Percentiles rank a stretch among this genome's conserved stretches.
These are phyloP conservation scores for Eutrema heterophyllum DNA, from an alignment of 345 rosid species.

Conservation along the genomic window DNA sequence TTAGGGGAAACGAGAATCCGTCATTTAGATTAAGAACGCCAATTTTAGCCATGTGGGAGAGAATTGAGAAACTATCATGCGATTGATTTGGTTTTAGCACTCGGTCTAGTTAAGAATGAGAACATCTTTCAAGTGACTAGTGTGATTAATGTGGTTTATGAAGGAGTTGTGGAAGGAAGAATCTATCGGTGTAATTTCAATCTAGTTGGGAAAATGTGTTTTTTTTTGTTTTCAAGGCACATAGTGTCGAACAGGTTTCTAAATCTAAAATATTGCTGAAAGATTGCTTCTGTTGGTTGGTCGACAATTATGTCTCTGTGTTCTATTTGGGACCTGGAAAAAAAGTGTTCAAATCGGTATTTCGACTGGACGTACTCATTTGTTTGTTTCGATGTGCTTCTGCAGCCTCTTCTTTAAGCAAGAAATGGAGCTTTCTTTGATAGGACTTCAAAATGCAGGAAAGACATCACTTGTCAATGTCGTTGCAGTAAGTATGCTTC, in stretches of 20 bases:
- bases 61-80: not conserved
- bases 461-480: constrained; percentile 84
- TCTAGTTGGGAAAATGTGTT: not conserved
- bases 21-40: not conserved
- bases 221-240: not conserved
- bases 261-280: not conserved
- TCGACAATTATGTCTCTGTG: not conserved
- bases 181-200: not conserved
- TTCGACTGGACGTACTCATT: not conserved
- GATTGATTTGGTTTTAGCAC: not conserved
- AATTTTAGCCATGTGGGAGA: not conserved
- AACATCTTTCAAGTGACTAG: not conserved
- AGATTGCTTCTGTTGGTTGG: not conserved
- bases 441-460: constrained; percentile 88
- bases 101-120: not conserved
- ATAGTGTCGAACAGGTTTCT: not conserved
- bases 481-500: constrained; percentile 54
- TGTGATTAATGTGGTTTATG: not conserved
- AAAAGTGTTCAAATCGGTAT: not conserved
- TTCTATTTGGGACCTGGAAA: not conserved
- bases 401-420: constrained; percentile 82
- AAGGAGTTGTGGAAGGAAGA: not conserved
- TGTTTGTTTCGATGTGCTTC: constrained; percentile 8
- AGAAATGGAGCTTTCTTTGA: constrained; percentile 79
- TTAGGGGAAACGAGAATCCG: not conserved